Evolutionary conservation across 1,139 yeast species (phyloP).

Genomic region (Sugiyamaella japonica): DNA sequence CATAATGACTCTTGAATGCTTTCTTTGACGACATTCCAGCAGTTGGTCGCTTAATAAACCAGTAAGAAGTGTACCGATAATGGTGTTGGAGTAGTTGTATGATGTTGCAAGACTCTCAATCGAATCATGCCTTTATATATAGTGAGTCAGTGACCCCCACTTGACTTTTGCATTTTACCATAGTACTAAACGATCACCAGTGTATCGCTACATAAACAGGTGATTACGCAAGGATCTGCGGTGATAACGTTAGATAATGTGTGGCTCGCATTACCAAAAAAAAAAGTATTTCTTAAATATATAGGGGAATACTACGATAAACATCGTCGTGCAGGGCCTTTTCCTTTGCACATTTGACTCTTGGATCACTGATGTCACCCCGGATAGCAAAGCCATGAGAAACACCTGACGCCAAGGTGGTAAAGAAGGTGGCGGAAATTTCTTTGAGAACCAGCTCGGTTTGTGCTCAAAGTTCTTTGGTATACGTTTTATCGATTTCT

Average conservation of each 20-base stretch:
- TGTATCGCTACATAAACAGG: not conserved
- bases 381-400: conserved; percentile 75
- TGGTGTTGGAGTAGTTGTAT: too few species aligned
- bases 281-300: too few species aligned
- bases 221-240: not conserved
- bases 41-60: too few species aligned
- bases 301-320: conserved; percentile 42
- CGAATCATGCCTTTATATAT: not conserved
- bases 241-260: not conserved
- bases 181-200: too few species aligned
- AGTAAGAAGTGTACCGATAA: too few species aligned
- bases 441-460: conserved; percentile 59
- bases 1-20: conserved; percentile 13
- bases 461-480: conserved; percentile 59
- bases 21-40: conserved; percentile 8
- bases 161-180: not conserved
- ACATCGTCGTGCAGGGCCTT: conserved; percentile 63
- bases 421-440: conserved; percentile 53
- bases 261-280: too few species aligned
- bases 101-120: too few species aligned
- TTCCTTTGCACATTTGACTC: conserved; percentile 65
- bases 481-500: conserved; percentile 63
- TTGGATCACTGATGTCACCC: conserved; percentile 63
- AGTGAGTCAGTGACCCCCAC: not conserved
- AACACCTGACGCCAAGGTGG: conserved; percentile 61